phyloP scores from a whole-genome alignment of 2,329 filamentous ascomycete genomes.

The Cladosporium sp. region DNA sequence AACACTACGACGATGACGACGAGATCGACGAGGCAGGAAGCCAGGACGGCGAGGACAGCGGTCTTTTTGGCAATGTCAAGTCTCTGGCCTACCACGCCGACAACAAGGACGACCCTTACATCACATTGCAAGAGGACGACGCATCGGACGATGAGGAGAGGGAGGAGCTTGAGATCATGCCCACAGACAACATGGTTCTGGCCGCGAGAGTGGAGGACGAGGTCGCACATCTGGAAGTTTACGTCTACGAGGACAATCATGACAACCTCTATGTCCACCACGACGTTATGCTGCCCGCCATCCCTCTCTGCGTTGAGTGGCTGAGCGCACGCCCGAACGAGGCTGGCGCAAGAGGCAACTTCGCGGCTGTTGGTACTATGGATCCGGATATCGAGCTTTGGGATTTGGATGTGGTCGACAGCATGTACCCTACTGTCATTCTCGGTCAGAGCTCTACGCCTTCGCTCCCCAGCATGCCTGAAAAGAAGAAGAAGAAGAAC shows the following conservation, averaged over 20 bases:
- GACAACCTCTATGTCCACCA: slow-evolving; percentile 99
- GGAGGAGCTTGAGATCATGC: slow-evolving; percentile 88
- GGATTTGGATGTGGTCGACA: slow-evolving; percentile 93
- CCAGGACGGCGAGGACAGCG: slow-evolving; percentile 58
- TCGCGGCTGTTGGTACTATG: slow-evolving; percentile 93
- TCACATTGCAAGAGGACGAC: slow-evolving; percentile 74
- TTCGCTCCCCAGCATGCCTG: slow-evolving; percentile 25
- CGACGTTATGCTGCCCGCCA: slow-evolving; percentile 97
- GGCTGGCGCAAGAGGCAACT: slow-evolving; percentile 74
- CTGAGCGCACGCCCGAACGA: slow-evolving; percentile 87
- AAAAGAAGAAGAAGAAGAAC: slow-evolving; percentile 84
- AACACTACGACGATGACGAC: slow-evolving; percentile 84
- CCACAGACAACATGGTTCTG: slow-evolving; percentile 88
- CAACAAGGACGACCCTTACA: slow-evolving; percentile 94
- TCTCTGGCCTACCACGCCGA: slow-evolving; percentile 91
- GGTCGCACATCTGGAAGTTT: slow-evolving; percentile 92
- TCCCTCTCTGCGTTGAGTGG: slow-evolving; percentile 95
- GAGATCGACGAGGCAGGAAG: slow-evolving; percentile 57
- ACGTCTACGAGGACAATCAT: slow-evolving; percentile 91
- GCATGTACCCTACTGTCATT: slow-evolving; percentile 97
- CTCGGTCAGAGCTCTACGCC: slow-evolving; percentile 64
- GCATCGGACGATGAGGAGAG: slow-evolving; percentile 80
- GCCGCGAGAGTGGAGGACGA: slow-evolving; percentile 96
- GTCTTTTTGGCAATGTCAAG: slow-evolving; percentile 94
- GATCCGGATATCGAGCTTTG: slow-evolving; percentile 98